These are phyloP conservation scores for Erigeron canadensis DNA, from an alignment of 129 eudicot species.

Conservation along the genomic window DNA sequence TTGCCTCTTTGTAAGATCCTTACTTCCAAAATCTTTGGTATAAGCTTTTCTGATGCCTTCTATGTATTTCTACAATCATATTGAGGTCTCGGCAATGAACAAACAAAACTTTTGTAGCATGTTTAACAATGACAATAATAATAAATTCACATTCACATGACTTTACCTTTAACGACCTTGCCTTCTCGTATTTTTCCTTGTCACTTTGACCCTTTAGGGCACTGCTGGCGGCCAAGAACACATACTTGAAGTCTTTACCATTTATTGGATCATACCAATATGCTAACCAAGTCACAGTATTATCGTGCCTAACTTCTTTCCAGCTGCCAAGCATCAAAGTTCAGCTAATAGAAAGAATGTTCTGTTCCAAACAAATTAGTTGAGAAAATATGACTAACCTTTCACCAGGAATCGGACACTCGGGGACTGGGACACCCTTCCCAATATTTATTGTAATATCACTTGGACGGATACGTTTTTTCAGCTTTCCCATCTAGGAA, in stretches of 20 bases:
- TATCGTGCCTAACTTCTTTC: constrained; percentile 96
- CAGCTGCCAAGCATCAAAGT: constrained; percentile 59
- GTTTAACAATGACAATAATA: not conserved
- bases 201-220: constrained; percentile 96
- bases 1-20: constrained; percentile 70
- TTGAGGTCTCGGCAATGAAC: not conserved
- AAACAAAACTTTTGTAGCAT: not conserved
- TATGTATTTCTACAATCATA: constrained; percentile 52
- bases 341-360: not conserved
- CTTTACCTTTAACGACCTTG: constrained; percentile 72
- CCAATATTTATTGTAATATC: constrained; percentile 94
- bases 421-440: constrained; percentile 84
- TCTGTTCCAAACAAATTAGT: not conserved
- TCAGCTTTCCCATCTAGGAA: constrained; percentile 91
- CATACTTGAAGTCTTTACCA: constrained; percentile 87
- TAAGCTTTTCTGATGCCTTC: constrained; percentile 72
- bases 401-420: constrained; percentile 94
- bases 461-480: constrained; percentile 82
- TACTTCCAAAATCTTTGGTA: constrained; percentile 65
- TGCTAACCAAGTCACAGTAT: constrained; percentile 98
- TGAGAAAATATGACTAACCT: constrained; percentile 45
- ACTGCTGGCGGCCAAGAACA: constrained; percentile 95
- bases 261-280: constrained; percentile 95
- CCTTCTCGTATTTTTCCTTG: constrained; percentile 95
- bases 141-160: constrained; percentile 2